Conservation (phyloP, 2,329 filamentous ascomycete species). For the Colletotrichum ledebouriae region DNA sequence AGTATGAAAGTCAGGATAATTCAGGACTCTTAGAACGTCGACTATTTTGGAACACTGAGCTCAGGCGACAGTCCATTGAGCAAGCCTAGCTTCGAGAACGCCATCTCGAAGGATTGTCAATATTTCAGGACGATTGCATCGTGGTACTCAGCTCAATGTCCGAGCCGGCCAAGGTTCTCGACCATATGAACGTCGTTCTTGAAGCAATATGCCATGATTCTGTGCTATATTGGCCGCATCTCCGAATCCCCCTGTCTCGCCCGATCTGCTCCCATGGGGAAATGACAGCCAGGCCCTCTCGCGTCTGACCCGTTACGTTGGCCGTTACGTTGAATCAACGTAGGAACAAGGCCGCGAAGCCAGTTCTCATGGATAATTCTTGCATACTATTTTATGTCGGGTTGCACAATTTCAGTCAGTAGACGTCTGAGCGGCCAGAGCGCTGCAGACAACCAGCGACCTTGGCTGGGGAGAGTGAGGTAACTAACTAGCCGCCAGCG, state of each 20-base stretch:
- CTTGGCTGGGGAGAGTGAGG: slow-evolving; percentile 32
- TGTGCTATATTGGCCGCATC: slow-evolving; percentile 27
- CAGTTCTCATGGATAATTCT: neutral
- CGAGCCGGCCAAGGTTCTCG: neutral
- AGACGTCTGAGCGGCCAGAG: slow-evolving; percentile 32
- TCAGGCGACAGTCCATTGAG: slow-evolving; percentile 11
- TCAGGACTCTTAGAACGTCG: slow-evolving; percentile 34
- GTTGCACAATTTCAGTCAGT: slow-evolving; percentile 19
- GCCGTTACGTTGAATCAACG: slow-evolving; percentile 14
- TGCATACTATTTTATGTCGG: slow-evolving; percentile 21
- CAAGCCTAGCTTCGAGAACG: slow-evolving; percentile 1
- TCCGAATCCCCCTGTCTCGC: slow-evolving; percentile 27
- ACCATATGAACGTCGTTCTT: neutral
- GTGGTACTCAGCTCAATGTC: slow-evolving; percentile 4
- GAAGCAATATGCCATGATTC: slow-evolving; percentile 21
- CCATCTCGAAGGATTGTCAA: slow-evolving; percentile 13
- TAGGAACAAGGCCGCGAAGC: slow-evolving; percentile 24
- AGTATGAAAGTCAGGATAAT: slow-evolving; percentile 38
- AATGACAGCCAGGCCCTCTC: slow-evolving; percentile 18
- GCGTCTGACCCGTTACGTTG: slow-evolving; percentile 8
- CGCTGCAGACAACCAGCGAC: slow-evolving; percentile 25
- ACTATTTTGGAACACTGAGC: slow-evolving; percentile 35
- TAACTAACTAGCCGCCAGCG: slow-evolving; percentile 34
- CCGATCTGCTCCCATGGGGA: slow-evolving; percentile 22
- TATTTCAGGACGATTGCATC: slow-evolving; percentile 4